phyloP scores from a whole-genome alignment of 805 yeast species.

The Geotrichum ghanense region DNA sequence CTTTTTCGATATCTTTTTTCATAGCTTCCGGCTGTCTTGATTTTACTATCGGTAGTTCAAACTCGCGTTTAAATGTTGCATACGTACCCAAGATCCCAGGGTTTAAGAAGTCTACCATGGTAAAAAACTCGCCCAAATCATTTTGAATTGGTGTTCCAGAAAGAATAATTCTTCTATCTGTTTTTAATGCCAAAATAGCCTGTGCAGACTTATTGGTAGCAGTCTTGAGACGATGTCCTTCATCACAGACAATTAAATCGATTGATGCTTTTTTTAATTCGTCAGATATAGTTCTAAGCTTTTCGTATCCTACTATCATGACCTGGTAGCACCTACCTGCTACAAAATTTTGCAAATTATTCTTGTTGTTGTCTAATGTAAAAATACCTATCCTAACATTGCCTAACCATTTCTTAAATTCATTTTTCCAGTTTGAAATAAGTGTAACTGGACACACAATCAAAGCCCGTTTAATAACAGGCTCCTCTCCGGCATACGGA shows the following conservation, averaged over 20 bases:
- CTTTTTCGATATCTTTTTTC: slow-evolving; percentile 37
- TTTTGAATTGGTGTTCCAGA: slow-evolving; percentile 94
- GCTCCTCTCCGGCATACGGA: slow-evolving; percentile 24
- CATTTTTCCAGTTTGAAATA: slow-evolving; percentile 77
- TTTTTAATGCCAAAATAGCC: slow-evolving; percentile 43
- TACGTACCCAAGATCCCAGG: slow-evolving; percentile 70
- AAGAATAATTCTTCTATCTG: slow-evolving; percentile 49
- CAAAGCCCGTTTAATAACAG: slow-evolving; percentile 44
- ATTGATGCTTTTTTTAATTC: slow-evolving; percentile 25
- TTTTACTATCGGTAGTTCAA: slow-evolving; percentile 55
- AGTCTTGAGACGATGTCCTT: slow-evolving; percentile 85
- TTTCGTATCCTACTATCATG: slow-evolving; percentile 80
- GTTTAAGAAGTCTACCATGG: slow-evolving; percentile 70
- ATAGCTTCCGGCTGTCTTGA: slow-evolving; percentile 58
- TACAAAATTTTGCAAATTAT: slow-evolving; percentile 48
- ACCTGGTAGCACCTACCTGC: slow-evolving; percentile 69
- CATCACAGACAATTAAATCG: slow-evolving; percentile 83
- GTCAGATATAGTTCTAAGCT: slow-evolving; percentile 43
- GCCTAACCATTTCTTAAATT: slow-evolving; percentile 83
- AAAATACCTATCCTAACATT: slow-evolving; percentile 53
- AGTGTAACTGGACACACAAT: slow-evolving; percentile 89
- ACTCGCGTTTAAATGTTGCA: slow-evolving; percentile 36
- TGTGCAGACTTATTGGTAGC: slow-evolving; percentile 59
- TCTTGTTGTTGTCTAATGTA: slow-evolving; percentile 44
- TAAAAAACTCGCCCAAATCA: slow-evolving; percentile 73